Base-by-base conservation (phyloP, 345 rosid species). In the Leavenworthia alabamica region DNA sequence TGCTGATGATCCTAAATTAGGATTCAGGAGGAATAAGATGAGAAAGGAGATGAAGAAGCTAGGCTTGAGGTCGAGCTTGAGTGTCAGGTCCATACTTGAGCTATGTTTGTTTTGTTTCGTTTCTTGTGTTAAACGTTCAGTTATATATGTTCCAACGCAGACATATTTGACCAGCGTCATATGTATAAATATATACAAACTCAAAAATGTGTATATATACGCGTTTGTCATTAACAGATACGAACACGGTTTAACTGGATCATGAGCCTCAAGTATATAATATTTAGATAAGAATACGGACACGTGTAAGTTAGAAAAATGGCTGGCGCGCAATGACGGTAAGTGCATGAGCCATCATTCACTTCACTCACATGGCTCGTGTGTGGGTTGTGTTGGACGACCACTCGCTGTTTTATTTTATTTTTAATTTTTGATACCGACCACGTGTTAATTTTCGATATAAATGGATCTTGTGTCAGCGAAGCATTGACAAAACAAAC, bases 131-230 rank as follows among this genome's bases (percentile, higher is more conserved):
- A n/a, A n/a, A n/a, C n/a, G n/a, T n/a, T n/a, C n/a, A n/a, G n/a
- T n/a, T n/a, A n/a, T 64, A 49, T 16, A 50, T 22, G 58, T 51
- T 33, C 11, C 35, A 19, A 52, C 55, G 73, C 73, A 60, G 73
- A 60, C 67, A n/a, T 60, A 43, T 51, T 42, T 12, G 66, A 68
- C 66, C 45, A 41, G 29, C 20, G 49, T 36, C 23, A 35, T 46
- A 0, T 46, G 22, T 6, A 40, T 15, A 16, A 24, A 28, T 16
- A 19, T 26, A 11, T 27, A 56, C 46, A 54, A 43, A 65, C 32
- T 7, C 35, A 32, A 16, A 15, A 28, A 32, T 15, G 16, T 33
- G 6, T 4, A 5, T 6, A 16, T 51, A 3, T 39, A 67, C 72
- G 64, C 51, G 43, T 56, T 39, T 37, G 39, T 17, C 4, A 14